Evolutionary conservation across 352 stramenopile species (phyloP).

Genomic region (Phytophthora pinifolia): DNA sequence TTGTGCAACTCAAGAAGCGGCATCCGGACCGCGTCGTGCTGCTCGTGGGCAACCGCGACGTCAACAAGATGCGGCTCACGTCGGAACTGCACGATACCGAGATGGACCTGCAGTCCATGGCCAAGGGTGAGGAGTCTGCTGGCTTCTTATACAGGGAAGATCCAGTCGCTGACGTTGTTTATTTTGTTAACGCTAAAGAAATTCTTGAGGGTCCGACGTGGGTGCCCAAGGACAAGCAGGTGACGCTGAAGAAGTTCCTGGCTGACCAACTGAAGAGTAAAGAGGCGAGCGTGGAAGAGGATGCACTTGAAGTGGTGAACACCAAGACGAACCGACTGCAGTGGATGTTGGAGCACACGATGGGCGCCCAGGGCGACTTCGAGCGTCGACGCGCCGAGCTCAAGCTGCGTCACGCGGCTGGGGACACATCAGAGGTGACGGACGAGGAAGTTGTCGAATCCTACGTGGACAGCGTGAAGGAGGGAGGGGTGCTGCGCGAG

Average conservation of each 20-base stretch:
- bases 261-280: slow-evolving; percentile 20
- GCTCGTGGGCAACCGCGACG: slow-evolving; percentile 92
- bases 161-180: slow-evolving; percentile 2
- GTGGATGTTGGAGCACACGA: slow-evolving; percentile 91
- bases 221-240: slow-evolving; percentile 57
- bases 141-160: not conserved
- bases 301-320: slow-evolving; percentile 46
- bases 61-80: slow-evolving; percentile 92
- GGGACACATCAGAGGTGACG: slow-evolving; percentile 25
- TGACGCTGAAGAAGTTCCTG: slow-evolving; percentile 56
- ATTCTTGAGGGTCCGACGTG: slow-evolving; percentile 68
- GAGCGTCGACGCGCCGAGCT: slow-evolving; percentile 86
- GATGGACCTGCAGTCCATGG: slow-evolving; percentile 64
- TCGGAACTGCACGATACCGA: slow-evolving; percentile 78
- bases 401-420: slow-evolving; percentile 14
- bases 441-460: slow-evolving; percentile 85
- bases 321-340: slow-evolving; percentile 82
- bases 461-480: slow-evolving; percentile 70
- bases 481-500: slow-evolving; percentile 78
- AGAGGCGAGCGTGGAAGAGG: not conserved
- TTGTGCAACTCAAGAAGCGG: slow-evolving; percentile 85
- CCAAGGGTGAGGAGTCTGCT: slow-evolving; percentile 34
- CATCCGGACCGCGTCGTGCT: slow-evolving; percentile 90
- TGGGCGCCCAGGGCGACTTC: slow-evolving; percentile 91
- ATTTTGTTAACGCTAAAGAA: slow-evolving; percentile 37